Evolutionary conservation across 257 asterid genomes (phyloP).

Genomic region (Fraxinus pennsylvanica): DNA sequence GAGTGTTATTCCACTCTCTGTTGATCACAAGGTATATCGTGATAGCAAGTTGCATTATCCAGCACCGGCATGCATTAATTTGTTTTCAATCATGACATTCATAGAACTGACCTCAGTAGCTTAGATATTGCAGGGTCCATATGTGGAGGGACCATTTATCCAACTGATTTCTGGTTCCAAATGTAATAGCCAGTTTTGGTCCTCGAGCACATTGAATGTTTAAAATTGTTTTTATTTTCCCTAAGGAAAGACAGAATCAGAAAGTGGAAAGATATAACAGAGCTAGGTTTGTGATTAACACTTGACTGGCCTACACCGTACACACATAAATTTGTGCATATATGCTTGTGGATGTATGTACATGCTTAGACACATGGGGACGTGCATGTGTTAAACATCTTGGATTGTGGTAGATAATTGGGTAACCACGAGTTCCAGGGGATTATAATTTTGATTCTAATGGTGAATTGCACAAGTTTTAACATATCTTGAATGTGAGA

Average conservation of each 20-base stretch:
- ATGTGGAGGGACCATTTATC: neutral
- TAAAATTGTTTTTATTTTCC: neutral
- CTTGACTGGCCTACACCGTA: too few relatives aligned
- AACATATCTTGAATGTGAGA: too few relatives aligned
- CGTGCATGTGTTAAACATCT: too few relatives aligned
- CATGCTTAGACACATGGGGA: too few relatives aligned
- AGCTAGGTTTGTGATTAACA: too few relatives aligned
- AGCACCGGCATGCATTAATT: neutral
- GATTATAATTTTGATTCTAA: too few relatives aligned
- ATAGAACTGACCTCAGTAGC: neutral
- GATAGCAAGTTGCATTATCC: neutral
- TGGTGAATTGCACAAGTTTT: too few relatives aligned
- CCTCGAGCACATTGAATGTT: neutral
- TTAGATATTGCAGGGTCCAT: neutral
- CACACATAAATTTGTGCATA: too few relatives aligned
- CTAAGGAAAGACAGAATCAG: neutral
- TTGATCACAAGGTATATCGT: constrained; percentile 31
- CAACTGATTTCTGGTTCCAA: neutral
- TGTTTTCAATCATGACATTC: neutral
- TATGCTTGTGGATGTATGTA: too few relatives aligned
- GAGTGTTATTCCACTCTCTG: constrained; percentile 25
- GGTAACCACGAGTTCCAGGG: too few relatives aligned
- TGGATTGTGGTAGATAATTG: too few relatives aligned
- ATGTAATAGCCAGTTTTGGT: neutral
- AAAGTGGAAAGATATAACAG: too few relatives aligned